Evolutionary conservation across 495 filamentous ascomycete species (phyloP), one percentile per base, ranked within the genome.

Genomic region (Tetracladium marchalianum): DNA sequence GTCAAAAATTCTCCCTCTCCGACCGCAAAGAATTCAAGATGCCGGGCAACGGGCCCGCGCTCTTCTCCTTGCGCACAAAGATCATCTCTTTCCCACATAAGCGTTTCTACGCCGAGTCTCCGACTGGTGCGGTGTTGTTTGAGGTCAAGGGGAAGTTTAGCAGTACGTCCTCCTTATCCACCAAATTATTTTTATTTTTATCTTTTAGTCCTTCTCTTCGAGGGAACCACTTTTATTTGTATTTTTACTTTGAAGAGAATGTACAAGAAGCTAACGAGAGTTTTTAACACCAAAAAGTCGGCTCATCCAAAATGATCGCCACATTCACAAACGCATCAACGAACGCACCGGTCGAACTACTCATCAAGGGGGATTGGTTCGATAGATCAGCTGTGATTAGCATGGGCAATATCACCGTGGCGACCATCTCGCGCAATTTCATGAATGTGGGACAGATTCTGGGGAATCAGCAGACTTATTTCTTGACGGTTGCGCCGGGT

Each of bases 391-490:
- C 71, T 0, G 65, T 70, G 1, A 75, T 79, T 34, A 66, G 60
- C 2, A 66, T 79, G 31, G 56, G 69, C 11, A 63, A 64, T 18
- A 54, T 63, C 11, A 56, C 67, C 0, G 71, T 80, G 4, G 79
- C 76, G 4, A 55, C 61, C 9, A 77, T 83, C 50, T 62, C 71
- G 19, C 70, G 78, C 37, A 73, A 75, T 49, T 56, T 72, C 24
- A 63, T 76, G 40, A 78, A 69, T 46, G 66, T 65, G 13, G 56
- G 75, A 8, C 67, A 81, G 46, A 49, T 78, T 15, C 37, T 79
- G 5, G 69, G 67, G 34, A 77, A 68, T 1, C 69, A 79, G 57
- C 75, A 82, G 59, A 80, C 74, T 8, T 83, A 83, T 44, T 68
- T 62, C 1, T 66, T 81, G 12, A 62, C 66, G 8, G 65, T 81